Conservation (phyloP, 1,284 basidiomycete genomes). For the Rhodotorula sp. region DNA sequence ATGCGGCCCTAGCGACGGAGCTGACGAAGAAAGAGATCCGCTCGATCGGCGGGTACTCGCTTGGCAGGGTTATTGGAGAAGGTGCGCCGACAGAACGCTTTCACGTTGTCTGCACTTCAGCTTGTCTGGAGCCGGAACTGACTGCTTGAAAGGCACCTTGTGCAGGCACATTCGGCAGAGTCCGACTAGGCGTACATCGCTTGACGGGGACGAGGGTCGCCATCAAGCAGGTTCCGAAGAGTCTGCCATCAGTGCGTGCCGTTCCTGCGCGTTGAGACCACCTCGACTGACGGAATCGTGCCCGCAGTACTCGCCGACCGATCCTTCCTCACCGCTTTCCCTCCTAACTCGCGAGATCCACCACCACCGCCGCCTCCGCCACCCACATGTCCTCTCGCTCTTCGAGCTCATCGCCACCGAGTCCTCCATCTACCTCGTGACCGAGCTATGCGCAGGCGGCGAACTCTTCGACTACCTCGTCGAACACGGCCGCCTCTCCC, state of each 20-base stretch:
- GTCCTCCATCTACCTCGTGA: conserved; percentile 90
- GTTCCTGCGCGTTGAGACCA: no score
- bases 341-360: conserved; percentile 95
- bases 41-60: conserved; percentile 91
- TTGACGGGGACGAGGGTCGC: conserved; percentile 66
- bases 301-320: conserved; percentile 11
- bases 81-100: conserved; percentile 56
- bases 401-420: conserved; percentile 98
- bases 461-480: conserved; percentile 54
- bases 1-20: conserved; percentile 94
- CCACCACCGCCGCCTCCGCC: conserved; percentile 93
- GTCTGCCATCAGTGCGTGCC: conserved; percentile 61
- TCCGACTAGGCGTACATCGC: conserved; percentile 44
- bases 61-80: conserved; percentile 94
- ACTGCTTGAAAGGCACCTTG: no score
- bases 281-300: no score
- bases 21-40: conserved; percentile 82
- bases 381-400: conserved; percentile 90
- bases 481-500: conserved; percentile 47
- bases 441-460: conserved; percentile 92
- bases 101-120: no score
- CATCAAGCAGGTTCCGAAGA: conserved; percentile 96
- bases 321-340: conserved; percentile 41
- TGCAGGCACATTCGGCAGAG: conserved; percentile 46
- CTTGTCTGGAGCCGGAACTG: no score